Conservation (phyloP, 257 asterid species). For the Solanum piurae region DNA sequence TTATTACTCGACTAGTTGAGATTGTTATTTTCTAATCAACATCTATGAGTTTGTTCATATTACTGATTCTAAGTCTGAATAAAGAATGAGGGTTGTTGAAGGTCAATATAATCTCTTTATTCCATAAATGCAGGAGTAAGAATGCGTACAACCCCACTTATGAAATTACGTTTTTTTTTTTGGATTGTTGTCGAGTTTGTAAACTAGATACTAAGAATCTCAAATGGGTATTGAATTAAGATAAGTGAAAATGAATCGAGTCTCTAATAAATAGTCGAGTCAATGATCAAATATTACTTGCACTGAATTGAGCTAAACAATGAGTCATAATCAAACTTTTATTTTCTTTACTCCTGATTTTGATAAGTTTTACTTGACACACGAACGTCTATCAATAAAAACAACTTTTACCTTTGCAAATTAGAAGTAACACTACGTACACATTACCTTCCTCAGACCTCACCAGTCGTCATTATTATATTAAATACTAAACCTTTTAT, state of each 20-base stretch:
- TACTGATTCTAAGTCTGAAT: neutral
- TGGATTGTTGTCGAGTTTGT: neutral
- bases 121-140: neutral
- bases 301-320: neutral
- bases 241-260: neutral
- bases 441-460: neutral
- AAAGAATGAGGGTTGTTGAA: neutral
- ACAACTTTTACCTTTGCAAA: neutral
- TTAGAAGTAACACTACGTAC: neutral
- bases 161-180: neutral
- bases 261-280: neutral
- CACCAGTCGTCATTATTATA: fast-evolving
- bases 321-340: neutral
- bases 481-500: too few relatives aligned
- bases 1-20: neutral
- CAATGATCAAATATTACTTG: neutral
- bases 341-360: neutral
- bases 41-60: neutral
- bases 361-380: neutral
- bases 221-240: neutral
- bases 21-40: neutral
- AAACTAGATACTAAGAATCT: neutral
- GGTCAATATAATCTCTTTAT: neutral
- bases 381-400: neutral
- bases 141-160: neutral